Percentiles rank a stretch among this genome's conserved stretches.
Conservation (phyloP, 495 filamentous ascomycete species). For the Letharia lupina region DNA sequence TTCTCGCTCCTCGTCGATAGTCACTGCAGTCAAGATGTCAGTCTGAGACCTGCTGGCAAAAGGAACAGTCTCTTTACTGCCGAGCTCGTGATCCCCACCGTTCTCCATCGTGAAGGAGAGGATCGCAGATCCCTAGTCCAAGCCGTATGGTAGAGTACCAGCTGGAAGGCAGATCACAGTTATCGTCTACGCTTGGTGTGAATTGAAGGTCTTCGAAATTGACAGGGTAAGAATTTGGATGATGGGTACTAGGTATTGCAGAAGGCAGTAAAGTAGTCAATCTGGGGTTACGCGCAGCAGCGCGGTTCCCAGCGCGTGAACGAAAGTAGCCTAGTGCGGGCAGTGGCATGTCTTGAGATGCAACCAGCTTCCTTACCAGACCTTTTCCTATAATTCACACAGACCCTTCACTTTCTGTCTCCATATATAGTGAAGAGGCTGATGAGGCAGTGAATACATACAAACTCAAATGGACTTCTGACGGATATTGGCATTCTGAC, state of each 20-base stretch:
- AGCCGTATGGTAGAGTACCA: background rate
- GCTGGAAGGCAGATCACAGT: background rate
- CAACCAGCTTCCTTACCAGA: background rate
- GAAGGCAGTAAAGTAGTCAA: background rate
- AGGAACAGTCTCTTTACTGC: conserved; percentile 1
- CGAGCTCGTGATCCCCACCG: conserved; percentile 20
- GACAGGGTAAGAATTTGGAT: background rate
- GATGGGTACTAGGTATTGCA: background rate
- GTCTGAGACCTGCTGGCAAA: background rate
- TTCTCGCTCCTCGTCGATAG: conserved; percentile 50
- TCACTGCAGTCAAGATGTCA: conserved; percentile 25
- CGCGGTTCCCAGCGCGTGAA: conserved; percentile 6
- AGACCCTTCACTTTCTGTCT: background rate
- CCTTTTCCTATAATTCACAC: background rate
- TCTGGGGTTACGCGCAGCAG: conserved; percentile 14
- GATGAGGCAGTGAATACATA: conserved; percentile 9
- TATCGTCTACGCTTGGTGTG: background rate
- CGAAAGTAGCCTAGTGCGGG: conserved; percentile 10
- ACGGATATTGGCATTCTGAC: conserved; percentile 10
- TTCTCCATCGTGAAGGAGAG: conserved; percentile 17
- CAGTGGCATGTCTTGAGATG: background rate
- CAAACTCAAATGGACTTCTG: background rate
- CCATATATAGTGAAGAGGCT: background rate
- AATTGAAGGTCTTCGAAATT: background rate
- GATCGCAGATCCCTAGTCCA: background rate